Evolutionary conservation across 75 land plant species (phyloP), one percentile per base, ranked within the genome.

Genomic region (Pinus albicaulis): DNA sequence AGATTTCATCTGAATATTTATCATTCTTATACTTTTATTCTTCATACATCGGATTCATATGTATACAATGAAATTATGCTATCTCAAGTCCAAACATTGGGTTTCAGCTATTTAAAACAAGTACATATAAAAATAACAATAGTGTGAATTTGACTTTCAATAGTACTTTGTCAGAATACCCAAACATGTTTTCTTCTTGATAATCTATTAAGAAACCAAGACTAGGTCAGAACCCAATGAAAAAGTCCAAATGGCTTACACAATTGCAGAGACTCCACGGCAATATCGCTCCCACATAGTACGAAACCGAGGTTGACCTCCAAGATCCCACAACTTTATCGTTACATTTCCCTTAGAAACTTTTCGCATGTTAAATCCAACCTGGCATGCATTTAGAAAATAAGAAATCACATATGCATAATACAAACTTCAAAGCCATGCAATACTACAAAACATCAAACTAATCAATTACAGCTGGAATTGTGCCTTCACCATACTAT

Each of bases 221-320:
- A 38, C 19, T 68, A 44, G 48, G 4, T 12, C 14, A 68, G 24
- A 38, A 66, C 53, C 53, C 53, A 48, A 48, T 48, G 11, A 48
- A 48, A 44, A 48, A 48, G 11, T 10, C 11, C 10, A 10, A 2
- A 48, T 2, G 11, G 11, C 96, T 72, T 95, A 95, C 98, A 95
- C 97, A 84, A 95, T 95, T 57, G 97, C 98, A 72, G 94, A 91
- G 61, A 95, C 97, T 57, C 91, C 93, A 75, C 97, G 98, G 57
- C 97, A 93, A 68, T 95, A 93, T 74, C 97, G 74, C 84, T 95
- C 98, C 98, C 98, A 95, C 97, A 95, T 95, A 53, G 92, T 95
- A 44, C 98, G 93, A 70, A 95, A 95, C 73, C 98, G 89, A 5
- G 98, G 98, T 76, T 93, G 98, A 65, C 98, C 98, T 59, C 98